Base-by-base conservation (phyloP, 2,329 filamentous ascomycete species). In the Leptographium wingfieldii region DNA sequence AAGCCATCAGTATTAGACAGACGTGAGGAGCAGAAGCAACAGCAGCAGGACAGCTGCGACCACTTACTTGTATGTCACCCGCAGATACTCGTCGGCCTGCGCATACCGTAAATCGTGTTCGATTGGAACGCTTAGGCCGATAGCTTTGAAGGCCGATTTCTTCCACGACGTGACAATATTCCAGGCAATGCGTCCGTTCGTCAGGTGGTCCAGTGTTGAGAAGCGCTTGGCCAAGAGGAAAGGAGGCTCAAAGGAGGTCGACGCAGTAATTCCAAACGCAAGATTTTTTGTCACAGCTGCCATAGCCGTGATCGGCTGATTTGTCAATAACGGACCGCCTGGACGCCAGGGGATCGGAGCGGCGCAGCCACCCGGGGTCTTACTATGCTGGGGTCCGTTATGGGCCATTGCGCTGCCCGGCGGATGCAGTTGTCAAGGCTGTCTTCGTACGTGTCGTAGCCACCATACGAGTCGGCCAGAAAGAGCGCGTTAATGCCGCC, bases 391-490 rank as follows among this genome's bases (percentile, higher is more conserved):
- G 84, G 84, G 66, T 87, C 83, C 0, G 80, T 84, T 67, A 86
- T 76, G 0, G 84, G 83, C 81, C 82, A 86, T 66, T 86, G 83
- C 0, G 83, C 81, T 0, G 81, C 83, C 29, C 81, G 73, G 2
- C 81, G 74, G 62, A 85, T 84, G 65, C 80, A 84, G 59, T 83
- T 79, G 63, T 85, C 81, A 3, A 83, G 67, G 33, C 76, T 82
- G 0, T 75, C 76, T 60, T 83, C 77, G 60, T 85, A 86, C 0
- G 80, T 84, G 64, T 86, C 82, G 60, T 85, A 81, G 0, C 80
- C 82, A 1, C 82, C 82, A 57, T 84, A 85, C 0, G 82, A 85
- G 65, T 87, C 84, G 0, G 84, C 84, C 4, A 87, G 51, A 40
- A 63, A 62, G 2, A 62, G 48, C 10, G 62, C 58, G 5, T 48